Base-by-base conservation (phyloP, 345 rosid genomes). In the Eutrema japonicum region DNA sequence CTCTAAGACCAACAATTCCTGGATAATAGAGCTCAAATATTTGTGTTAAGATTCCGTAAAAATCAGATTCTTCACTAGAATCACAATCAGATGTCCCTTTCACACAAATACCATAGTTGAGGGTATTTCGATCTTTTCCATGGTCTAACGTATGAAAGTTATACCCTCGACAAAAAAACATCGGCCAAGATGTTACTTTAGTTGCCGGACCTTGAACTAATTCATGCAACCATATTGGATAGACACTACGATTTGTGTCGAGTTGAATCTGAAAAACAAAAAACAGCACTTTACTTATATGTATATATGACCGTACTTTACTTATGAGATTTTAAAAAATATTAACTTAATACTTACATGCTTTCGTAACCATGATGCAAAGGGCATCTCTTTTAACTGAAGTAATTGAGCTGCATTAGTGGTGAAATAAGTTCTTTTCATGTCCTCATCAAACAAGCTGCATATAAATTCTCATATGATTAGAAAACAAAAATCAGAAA, bases 21-120 rank as follows among this genome's bases (percentile, higher is more conserved):
- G 2, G 22, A 22, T 22, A 22, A 22, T 22, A 22, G 22, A 22
- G 22, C 22, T 22, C 22, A 22, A 22, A 22, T 22, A 22, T 22
- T 22, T 22, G 22, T 22, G 22, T 22, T 22, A 22, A 22, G 2
- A 22, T 22, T 22, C 22, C 22, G 22, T 22, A 22, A 22, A 22
- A 22, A 22, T 22, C 22, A 22, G 1, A 22, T 22, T 22, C 22
- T 22, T 22, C 22, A 22, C 22, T 22, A 22, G 22, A 22, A 22
- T 22, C 22, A 22, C 22, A 22, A 22, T 22, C 22, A 22, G 22
- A 22, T 22, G 22, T 22, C 22, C 2, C 22, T 22, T 22, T 22
- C 22, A 22, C 57, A 52, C 57, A 52, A 52, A 52, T 10, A 9
- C 56, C 56, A 22, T 51, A 51, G n/a, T 51, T 51, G 56, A 10